Base-by-base conservation (phyloP, 148 eudicot genomes). In the Rheum nobile region DNA sequence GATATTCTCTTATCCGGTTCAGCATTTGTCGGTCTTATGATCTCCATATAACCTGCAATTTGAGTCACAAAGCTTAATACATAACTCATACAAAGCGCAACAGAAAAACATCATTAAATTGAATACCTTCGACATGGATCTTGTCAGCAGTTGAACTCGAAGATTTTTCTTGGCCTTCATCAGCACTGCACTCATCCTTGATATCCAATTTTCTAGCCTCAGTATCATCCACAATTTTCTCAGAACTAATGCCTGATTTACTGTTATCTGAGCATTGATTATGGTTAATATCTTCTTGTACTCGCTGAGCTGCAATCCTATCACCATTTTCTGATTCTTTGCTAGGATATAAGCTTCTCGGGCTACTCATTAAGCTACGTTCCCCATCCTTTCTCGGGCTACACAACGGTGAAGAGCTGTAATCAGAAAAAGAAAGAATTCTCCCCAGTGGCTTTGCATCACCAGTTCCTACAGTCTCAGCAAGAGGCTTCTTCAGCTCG, bases 381-480 rank as follows among this genome's bases (percentile, higher is more conserved):
- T 83, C 85, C n/a, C 70, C 79, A 41, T 81, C 82, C 72, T 77
- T 79, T 75, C 87, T 78, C 8, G 97, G 98, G 78, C 96, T 91
- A 79, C 75, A 78, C 57, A 83, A 69, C 17, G 91, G 86, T 52
- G 93, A 84, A 63, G 86, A 82, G 75, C 76, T 83, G 74, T 83
- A 95, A 67, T 86, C 90, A 0, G 96, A 80, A 77, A 83, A 82
- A 35, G 93, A 86, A 42, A 35, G 93, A 86, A 42, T 91, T 2
- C 85, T 52, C n/a, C n/a, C n/a, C n/a, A n/a, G n/a, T n/a, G n/a
- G n/a, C n/a, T n/a, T n/a, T n/a, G n/a, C n/a, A n/a, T n/a, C n/a
- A n/a, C n/a, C n/a, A n/a, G n/a, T n/a, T n/a, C n/a, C n/a, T n/a
- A n/a, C n/a, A n/a, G n/a, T n/a, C n/a, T n/a, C n/a, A n/a, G n/a